Evolutionary conservation across 495 filamentous ascomycete species (phyloP).

Genomic region (Pyrenula aspistea): DNA sequence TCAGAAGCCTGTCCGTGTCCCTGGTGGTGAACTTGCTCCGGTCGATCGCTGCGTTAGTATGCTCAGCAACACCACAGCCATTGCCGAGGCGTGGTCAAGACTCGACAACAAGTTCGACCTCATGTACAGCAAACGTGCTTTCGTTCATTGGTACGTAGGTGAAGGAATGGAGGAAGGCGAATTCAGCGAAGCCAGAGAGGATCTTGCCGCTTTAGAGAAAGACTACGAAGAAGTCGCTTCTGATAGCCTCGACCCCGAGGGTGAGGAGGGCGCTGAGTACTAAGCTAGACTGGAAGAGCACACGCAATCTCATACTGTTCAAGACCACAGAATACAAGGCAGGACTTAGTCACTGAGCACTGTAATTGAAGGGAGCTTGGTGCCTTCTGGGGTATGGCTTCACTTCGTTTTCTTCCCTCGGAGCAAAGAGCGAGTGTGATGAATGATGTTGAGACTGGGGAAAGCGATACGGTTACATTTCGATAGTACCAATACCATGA

Average conservation of each 20-base stretch:
- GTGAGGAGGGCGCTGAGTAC: conserved; percentile 59
- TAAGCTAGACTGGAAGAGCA: conserved; percentile 20
- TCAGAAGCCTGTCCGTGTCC: conserved; percentile 74
- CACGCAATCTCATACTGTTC: not conserved
- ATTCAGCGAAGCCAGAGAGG: conserved; percentile 83
- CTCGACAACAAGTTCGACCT: conserved; percentile 92
- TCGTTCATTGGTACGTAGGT: conserved; percentile 92
- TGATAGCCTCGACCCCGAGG: conserved; percentile 51
- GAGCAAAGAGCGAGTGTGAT: too few species aligned
- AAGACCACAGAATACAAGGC: not conserved
- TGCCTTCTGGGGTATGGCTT: not conserved
- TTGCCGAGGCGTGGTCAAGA: conserved; percentile 80
- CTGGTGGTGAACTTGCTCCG: conserved; percentile 62
- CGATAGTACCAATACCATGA: too few species aligned
- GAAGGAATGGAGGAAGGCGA: conserved; percentile 96
- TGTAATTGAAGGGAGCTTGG: not conserved
- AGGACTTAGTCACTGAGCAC: too few species aligned
- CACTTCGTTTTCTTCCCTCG: not conserved
- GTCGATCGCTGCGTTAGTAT: conserved; percentile 84
- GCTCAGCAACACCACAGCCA: conserved; percentile 86
- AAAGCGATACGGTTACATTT: too few species aligned
- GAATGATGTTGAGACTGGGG: too few species aligned
- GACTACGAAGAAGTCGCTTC: conserved; percentile 87
- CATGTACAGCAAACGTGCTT: conserved; percentile 93
- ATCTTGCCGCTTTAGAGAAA: conserved; percentile 79